Base-by-base conservation (phyloP, 768 basidiomycete genomes). In the Serendipita sp. region DNA sequence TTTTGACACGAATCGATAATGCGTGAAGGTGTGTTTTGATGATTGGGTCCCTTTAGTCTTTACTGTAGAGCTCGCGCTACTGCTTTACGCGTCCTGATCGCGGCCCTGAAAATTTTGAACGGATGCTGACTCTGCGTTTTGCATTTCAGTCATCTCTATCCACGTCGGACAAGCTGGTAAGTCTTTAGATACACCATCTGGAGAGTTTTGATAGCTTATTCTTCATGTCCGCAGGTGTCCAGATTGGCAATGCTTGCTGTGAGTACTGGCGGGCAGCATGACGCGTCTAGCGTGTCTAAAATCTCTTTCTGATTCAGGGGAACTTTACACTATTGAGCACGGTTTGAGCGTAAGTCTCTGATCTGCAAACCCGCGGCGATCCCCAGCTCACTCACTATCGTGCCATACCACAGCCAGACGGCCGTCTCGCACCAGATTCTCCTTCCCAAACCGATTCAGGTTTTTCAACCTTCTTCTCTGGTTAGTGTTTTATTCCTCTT, bases 401-500 rank as follows among this genome's bases (percentile, higher is more conserved):
- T 44, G 13, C 2, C 53, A 13, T 40, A 33, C 40, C 68, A 16
- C 70, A 97, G 95, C 91, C 94, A 68, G 95, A 97, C 74, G 95
- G 95, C 73, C 91, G 94, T 71, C 80, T 96, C 68, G 76, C 82
- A 65, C 88, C 90, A 69, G 82, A 81, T 65, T 85, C 90, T 11
- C 83, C 85, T 46, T 85, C 87, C 62, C 76, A 79, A 65, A 83
- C 82, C 69, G 88, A 92, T 70, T 86, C 83, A 76, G 96, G 96
- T 71, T 98, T 99, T 83, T 90, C 87, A 75, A 99, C 96, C 68
- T 99, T 99, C 82, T 99, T 99, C 80, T 95, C 92, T 43, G 96
- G 52, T 53, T 29, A 53, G 52, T 53, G 16, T 31, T 13, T 11
- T 15, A 11, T 29, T 53, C 52, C 11, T n/a, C 11, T 31, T 29